Conservation (phyloP, 208 protist genomes). For the Crithidia sp. region DNA sequence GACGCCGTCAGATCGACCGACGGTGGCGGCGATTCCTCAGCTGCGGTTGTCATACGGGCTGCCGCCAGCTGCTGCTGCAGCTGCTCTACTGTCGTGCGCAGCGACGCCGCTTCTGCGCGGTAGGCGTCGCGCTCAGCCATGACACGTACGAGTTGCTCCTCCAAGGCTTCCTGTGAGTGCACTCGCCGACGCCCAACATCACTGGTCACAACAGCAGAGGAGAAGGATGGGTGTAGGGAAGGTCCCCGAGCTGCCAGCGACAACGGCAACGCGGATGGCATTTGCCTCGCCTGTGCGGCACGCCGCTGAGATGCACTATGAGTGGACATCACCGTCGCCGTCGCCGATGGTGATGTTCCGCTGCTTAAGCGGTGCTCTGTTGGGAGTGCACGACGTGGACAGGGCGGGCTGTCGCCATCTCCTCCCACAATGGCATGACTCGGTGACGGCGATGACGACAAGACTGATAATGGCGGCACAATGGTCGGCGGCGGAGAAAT, state of each 20-base stretch:
- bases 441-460: too few species aligned
- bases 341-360: not conserved
- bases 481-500: too few species aligned
- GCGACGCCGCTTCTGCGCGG: not conserved
- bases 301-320: too few species aligned
- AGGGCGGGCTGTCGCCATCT: conserved; percentile 20
- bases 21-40: not conserved
- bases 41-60: too few species aligned
- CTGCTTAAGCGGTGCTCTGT: conserved; percentile 28
- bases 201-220: too few species aligned
- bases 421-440: conserved; percentile 10
- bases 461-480: too few species aligned
- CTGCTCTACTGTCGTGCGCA: conserved; percentile 3
- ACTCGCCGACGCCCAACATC: too few species aligned
- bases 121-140: not conserved
- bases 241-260: too few species aligned
- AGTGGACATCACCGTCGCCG: not conserved
- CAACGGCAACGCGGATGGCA: too few species aligned
- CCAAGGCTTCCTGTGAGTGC: not conserved
- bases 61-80: conserved; percentile 27
- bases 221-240: too few species aligned
- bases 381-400: conserved; percentile 29
- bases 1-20: conserved; percentile 2
- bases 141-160: not conserved
- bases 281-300: too few species aligned